A percentile compares a stretch with the other conserved stretches of the same genome.
These are phyloP conservation scores for Boletus patriciae DNA, from an alignment of 768 basidiomycete genomes.

Conservation along the genomic window DNA sequence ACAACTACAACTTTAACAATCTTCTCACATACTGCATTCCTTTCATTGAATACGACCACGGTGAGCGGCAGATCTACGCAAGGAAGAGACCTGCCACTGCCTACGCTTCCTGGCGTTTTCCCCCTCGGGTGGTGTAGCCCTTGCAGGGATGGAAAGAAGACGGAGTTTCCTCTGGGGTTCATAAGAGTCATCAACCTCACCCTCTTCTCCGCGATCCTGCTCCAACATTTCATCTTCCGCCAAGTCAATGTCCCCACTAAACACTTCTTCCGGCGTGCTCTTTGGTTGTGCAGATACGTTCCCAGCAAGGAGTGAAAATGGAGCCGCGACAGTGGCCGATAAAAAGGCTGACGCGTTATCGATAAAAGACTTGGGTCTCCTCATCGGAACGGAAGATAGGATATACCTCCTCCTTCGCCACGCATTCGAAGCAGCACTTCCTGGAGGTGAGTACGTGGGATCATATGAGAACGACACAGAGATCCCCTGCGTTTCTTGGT, in stretches of 20 bases:
- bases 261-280: conserved; percentile 67
- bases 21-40: background rate
- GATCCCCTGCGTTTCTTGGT: conserved; percentile 55
- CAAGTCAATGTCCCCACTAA: conserved; percentile 66
- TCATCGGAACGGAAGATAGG: conserved; percentile 63
- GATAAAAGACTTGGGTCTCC: conserved; percentile 65
- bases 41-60: conserved; percentile 19
- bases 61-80: conserved; percentile 37
- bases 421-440: conserved; percentile 35
- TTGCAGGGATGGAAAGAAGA: conserved; percentile 50
- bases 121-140: conserved; percentile 35
- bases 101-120: conserved; percentile 41
- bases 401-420: conserved; percentile 66
- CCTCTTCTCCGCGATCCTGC: conserved; percentile 75
- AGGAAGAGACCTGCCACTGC: conserved; percentile 48
- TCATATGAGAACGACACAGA: conserved; percentile 59
- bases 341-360: conserved; percentile 71
- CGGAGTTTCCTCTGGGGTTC: conserved; percentile 56
- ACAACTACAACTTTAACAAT: background rate
- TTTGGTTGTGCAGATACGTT: conserved; percentile 30
- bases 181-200: conserved; percentile 72
- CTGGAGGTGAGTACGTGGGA: conserved; percentile 55
- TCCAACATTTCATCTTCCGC: conserved; percentile 77
- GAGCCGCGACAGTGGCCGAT: conserved; percentile 56
- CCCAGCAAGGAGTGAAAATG: conserved; percentile 55